These are phyloP conservation scores for Ambrosia hybrid DNA, from an alignment of 140 eudicot genomes.

Conservation along the genomic window DNA sequence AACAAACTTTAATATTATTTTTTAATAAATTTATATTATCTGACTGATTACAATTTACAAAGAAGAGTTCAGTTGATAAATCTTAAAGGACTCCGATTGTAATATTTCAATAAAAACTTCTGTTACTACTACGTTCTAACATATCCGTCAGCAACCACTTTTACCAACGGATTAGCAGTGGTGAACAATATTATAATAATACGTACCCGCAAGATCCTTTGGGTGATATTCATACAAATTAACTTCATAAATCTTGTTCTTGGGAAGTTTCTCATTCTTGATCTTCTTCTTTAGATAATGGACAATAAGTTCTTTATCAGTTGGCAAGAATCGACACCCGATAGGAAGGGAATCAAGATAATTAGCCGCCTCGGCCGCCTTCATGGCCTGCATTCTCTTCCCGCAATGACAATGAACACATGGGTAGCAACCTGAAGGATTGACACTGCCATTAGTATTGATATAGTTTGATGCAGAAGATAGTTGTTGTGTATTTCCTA, in stretches of 20 bases:
- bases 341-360: conserved; percentile 29
- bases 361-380: neutral
- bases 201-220: conserved; percentile 13
- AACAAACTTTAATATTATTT: too few species aligned
- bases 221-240: conserved; percentile 22
- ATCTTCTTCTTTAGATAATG: conserved; percentile 18
- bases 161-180: neutral
- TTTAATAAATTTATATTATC: too few species aligned
- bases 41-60: too few species aligned
- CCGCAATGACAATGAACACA: neutral
- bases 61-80: too few species aligned
- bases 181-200: neutral
- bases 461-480: too few species aligned
- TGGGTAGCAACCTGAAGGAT: neutral
- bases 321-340: conserved; percentile 21
- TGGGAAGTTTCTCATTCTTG: conserved; percentile 5
- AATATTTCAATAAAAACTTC: too few species aligned
- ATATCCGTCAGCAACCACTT: too few species aligned
- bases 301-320: conserved; percentile 15
- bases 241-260: conserved; percentile 16
- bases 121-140: too few species aligned
- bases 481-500: too few species aligned
- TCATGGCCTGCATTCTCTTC: too few species aligned
- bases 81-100: too few species aligned
- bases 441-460: too few species aligned